phyloP scores from a whole-genome alignment of 108 stramenopile species.

The Epithemia pelagica region DNA sequence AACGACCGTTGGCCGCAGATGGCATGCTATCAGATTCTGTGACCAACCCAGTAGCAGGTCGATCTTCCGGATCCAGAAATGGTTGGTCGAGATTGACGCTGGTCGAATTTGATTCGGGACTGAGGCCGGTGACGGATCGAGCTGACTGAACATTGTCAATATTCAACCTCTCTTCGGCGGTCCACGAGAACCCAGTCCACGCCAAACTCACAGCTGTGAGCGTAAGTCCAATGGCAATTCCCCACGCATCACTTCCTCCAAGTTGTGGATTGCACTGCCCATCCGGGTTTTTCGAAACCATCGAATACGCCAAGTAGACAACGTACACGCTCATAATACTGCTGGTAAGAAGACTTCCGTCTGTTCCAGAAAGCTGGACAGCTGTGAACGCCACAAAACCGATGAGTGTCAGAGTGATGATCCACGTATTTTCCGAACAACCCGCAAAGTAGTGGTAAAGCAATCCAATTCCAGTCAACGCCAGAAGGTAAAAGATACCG shows the following conservation, averaged over 20 bases:
- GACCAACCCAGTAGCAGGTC: conserved; percentile 52
- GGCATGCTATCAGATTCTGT: conserved; percentile 21
- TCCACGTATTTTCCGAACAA: conserved; percentile 66
- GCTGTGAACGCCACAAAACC: conserved; percentile 61
- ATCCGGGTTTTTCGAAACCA: conserved; percentile 80
- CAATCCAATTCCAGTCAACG: conserved; percentile 62
- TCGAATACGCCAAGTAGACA: conserved; percentile 75
- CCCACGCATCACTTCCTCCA: conserved; percentile 60
- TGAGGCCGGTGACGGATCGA: conserved; percentile 13
- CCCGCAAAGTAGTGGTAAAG: conserved; percentile 73
- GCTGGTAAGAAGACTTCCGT: conserved; percentile 85
- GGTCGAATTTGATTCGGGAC: not conserved
- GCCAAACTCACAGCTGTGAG: conserved; percentile 72
- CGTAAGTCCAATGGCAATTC: conserved; percentile 65
- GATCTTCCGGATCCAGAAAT: conserved; percentile 61
- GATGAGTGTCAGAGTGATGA: conserved; percentile 78
- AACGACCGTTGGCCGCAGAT: conserved; percentile 15
- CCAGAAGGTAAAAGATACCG: conserved; percentile 39
- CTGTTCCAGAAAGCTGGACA: conserved; percentile 55
- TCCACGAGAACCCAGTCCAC: conserved; percentile 82
- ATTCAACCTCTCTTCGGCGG: conserved; percentile 38
- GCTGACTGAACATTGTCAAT: conserved; percentile 29
- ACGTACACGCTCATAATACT: conserved; percentile 77
- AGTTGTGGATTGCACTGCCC: conserved; percentile 77
- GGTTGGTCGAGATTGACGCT: conserved; percentile 62